These are phyloP conservation scores for Candida sp. DNA, from an alignment of 1,139 yeast species.

Conservation along the genomic window DNA sequence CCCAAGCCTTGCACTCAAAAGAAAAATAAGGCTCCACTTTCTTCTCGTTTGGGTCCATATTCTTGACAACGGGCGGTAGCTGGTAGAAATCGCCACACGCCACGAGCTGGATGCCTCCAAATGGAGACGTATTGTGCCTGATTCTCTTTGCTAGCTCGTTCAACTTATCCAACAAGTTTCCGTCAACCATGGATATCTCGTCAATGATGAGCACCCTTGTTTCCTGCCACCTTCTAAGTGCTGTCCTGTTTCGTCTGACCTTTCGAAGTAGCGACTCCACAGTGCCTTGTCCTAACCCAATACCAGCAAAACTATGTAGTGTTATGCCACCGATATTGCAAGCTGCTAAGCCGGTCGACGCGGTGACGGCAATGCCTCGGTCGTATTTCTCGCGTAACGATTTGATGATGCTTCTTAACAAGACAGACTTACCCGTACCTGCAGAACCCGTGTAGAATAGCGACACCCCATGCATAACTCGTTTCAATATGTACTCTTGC, in stretches of 20 bases:
- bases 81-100: constrained; percentile 93
- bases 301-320: constrained; percentile 84
- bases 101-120: constrained; percentile 89
- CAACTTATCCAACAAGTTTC: constrained; percentile 70
- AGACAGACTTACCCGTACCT: constrained; percentile 92
- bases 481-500: constrained; percentile 42
- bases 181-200: constrained; percentile 92
- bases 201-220: constrained; percentile 76
- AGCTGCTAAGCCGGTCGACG: constrained; percentile 94
- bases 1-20: constrained; percentile 83
- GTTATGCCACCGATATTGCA: constrained; percentile 91
- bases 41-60: constrained; percentile 24
- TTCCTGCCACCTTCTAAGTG: constrained; percentile 62
- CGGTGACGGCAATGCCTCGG: constrained; percentile 78
- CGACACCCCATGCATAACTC: constrained; percentile 50
- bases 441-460: constrained; percentile 95
- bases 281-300: constrained; percentile 66
- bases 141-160: constrained; percentile 65
- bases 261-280: constrained; percentile 50
- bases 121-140: constrained; percentile 58
- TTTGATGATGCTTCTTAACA: constrained; percentile 71
- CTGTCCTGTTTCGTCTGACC: constrained; percentile 58
- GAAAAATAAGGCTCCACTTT: constrained; percentile 54
- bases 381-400: constrained; percentile 53
- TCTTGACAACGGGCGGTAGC: constrained; percentile 75